Conservation (phyloP, 116 monocot species). For the Cymodocea nodosa region DNA sequence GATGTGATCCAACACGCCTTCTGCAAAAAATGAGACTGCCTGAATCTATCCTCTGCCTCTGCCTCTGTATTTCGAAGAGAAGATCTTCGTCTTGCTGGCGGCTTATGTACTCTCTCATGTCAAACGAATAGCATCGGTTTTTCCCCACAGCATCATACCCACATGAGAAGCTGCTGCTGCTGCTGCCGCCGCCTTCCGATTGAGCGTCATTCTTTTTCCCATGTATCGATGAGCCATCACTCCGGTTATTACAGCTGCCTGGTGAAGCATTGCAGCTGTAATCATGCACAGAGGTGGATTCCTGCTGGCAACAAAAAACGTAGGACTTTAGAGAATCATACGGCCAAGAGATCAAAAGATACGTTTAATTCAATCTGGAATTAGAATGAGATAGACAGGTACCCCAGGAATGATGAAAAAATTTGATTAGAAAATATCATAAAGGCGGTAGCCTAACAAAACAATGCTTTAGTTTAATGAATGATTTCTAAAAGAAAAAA, state of each 20-base stretch:
- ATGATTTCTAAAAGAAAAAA: too few species aligned
- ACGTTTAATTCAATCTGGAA: too few species aligned
- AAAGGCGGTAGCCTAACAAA: too few species aligned
- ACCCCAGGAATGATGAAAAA: too few species aligned
- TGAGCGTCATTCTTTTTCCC: not conserved
- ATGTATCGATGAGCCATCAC: constrained; percentile 7
- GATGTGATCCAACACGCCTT: constrained; percentile 10
- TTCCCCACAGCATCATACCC: not conserved
- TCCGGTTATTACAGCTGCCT: constrained; percentile 24
- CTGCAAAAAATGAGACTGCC: constrained; percentile 32
- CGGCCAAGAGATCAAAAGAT: too few species aligned
- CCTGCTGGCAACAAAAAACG: constrained; percentile 13
- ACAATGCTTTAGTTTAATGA: too few species aligned
- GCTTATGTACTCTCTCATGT: constrained; percentile 29
- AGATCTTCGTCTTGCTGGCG: constrained; percentile 25
- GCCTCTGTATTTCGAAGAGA: constrained; percentile 22
- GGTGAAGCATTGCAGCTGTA: constrained; percentile 2
- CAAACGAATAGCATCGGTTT: constrained; percentile 12
- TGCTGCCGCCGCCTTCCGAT: constrained; percentile 4
- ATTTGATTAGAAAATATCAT: too few species aligned
- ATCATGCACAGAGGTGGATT: constrained; percentile 4
- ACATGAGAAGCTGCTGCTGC: not conserved
- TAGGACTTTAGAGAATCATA: not conserved
- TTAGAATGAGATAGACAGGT: too few species aligned
- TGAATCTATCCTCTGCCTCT: constrained; percentile 39